These are phyloP conservation scores for Micractinium conductrix DNA, from an alignment of 139 green algal species.

Conservation along the genomic window DNA sequence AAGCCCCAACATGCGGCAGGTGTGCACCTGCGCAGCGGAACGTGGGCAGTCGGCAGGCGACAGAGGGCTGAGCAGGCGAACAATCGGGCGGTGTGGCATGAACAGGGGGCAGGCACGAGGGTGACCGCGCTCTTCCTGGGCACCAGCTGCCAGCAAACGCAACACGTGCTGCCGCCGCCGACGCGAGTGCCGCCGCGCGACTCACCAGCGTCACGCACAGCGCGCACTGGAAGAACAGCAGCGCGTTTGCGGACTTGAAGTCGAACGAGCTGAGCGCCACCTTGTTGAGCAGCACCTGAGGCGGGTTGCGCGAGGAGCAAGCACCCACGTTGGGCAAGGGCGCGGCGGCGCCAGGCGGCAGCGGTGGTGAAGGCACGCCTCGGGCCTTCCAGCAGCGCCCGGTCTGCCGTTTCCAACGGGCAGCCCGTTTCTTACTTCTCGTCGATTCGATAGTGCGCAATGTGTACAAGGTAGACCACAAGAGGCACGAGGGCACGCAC, in stretches of 20 bases:
- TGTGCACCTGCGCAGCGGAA: too few relatives aligned
- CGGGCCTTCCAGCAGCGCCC: background rate
- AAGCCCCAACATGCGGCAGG: constrained; percentile 57
- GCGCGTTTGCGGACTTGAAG: constrained; percentile 73
- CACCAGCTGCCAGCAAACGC: too few relatives aligned
- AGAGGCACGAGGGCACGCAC: constrained; percentile 22
- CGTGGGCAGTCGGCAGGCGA: too few relatives aligned
- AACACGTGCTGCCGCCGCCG: too few relatives aligned
- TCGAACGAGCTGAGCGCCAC: constrained; percentile 80
- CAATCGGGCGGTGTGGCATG: too few relatives aligned
- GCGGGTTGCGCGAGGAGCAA: background rate
- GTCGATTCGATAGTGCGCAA: background rate
- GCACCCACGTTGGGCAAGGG: background rate
- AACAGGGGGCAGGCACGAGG: too few relatives aligned
- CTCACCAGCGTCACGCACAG: constrained; percentile 74
- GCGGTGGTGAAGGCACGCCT: background rate
- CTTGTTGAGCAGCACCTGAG: constrained; percentile 85
- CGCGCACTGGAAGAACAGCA: constrained; percentile 89
- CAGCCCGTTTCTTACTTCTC: too few relatives aligned
- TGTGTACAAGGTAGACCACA: background rate
- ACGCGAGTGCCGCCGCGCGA: too few relatives aligned
- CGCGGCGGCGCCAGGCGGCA: background rate
- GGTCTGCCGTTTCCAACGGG: too few relatives aligned
- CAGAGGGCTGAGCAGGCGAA: too few relatives aligned
- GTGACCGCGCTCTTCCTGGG: too few relatives aligned